Base-by-base conservation (phyloP, 2,329 filamentous ascomycete species). In the Fusarium sp. region DNA sequence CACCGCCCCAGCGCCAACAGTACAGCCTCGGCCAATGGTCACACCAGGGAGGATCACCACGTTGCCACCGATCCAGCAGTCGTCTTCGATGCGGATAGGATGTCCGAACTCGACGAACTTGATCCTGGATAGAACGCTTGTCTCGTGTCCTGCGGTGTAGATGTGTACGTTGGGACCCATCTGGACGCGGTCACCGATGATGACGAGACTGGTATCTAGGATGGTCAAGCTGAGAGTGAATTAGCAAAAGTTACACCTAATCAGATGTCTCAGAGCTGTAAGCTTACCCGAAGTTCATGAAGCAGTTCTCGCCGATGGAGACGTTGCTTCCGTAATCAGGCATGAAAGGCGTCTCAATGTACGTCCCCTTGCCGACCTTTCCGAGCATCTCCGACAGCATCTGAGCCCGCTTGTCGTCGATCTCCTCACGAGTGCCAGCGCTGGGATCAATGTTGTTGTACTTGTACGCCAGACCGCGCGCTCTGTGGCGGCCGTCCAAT, bases 131-230 rank as follows among this genome's bases (percentile, higher is more conserved):
- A 84, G 83, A 2, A 88, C 84, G 74, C 92, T 92, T 0, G 92
- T 84, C 55, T 93, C 92, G 80, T 96, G 94, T 0, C 90, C 92
- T 3, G 89, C 93, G 5, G 90, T 89, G 78, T 90, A 94, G 63
- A 96, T 88, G 56, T 85, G 89, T 1, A 95, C 92, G 75, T 90
- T 91, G 1, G 93, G 92, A 0, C 92, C 94, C 62, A 95, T 87
- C 73, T 93, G 83, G 4, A 93, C 93, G 35, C 93, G 88, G 33
- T 91, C 87, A 0, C 93, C 93, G 52, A 95, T 92, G 8, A 81
- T 84, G 45, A 95, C 91, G 6, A 90, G 84, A 73, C 90, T 92
- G n/a, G 91, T 94, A 79, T 96, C 93, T 20, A 95, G 84, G 68
- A 95, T 91, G 5, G 90, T 89, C 63, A 87, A 79, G 67, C 85